Evolutionary conservation across 164 flowering plant genomes (phyloP), one percentile per base, ranked within the genome.

Genomic region (Cinnamomum micranthum): DNA sequence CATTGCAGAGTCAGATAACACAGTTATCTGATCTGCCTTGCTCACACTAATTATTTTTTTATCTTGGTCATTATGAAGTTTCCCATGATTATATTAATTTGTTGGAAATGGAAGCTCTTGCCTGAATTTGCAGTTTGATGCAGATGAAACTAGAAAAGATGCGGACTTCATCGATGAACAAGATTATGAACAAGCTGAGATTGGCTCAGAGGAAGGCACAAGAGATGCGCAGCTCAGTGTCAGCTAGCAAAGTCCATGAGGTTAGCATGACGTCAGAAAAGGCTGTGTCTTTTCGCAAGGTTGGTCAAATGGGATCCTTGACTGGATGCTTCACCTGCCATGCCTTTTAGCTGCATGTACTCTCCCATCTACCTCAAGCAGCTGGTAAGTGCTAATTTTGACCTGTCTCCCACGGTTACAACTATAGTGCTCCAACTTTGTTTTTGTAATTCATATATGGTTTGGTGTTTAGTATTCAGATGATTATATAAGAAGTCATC

Each of bases 161-260:
- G 86, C 88, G 99, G 77, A 87, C 97, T 50, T 90, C 97, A 41
- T 89, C 97, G 9, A 91, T 92, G 94, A 93, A 96, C 82, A 96
- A 88, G 83, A 96, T 96, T 52, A 87, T 94, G 94, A 89, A 85
- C 58, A 96, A 94, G 84, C 84, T 96, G 78, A 86, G 86, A 84
- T 83, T 87, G 23, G 97, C 98, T 58, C 97, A 96, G 79, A 89
- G 84, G 86, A 92, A 81, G 79, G 99, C 98, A 28, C 95, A 91
- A 77, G 90, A 87, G 73, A 92, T 96, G 99, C 93, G 99, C 81
- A 88, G 81, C 78, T 85, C 87, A 0, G 82, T 84, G 41, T 63
- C 85, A 68, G 83, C 85, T 75, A 85, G 79, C 76, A 87, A 87
- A 75, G 74, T 86, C 24, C 82, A 80, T 71, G 88, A 82, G 82